A percentile compares a stretch with the other conserved stretches of the same genome.
Evolutionary conservation across 2,329 filamentous ascomycete species (phyloP).

Genomic region (Aspergillus alliaceus): DNA sequence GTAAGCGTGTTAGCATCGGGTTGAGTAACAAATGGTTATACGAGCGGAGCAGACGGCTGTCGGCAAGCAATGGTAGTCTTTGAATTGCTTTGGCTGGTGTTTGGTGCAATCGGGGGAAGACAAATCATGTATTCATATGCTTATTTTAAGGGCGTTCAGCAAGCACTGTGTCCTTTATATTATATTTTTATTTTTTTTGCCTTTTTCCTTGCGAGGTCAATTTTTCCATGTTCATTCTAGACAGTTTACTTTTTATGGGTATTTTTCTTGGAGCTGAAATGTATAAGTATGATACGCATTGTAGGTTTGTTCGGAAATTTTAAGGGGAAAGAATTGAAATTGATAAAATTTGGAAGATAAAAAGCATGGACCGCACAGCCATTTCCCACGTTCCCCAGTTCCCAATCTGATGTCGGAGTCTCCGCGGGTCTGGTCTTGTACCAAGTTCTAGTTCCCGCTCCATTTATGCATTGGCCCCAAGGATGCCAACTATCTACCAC

Average conservation of each 20-base stretch:
- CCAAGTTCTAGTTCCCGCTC: conserved; percentile 16
- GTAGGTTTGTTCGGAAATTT: not conserved
- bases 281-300: not conserved
- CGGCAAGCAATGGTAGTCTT: conserved; percentile 38
- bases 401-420: conserved; percentile 10
- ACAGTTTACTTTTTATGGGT: not conserved
- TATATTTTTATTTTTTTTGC: not conserved
- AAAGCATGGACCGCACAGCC: not conserved
- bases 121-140: conserved; percentile 14
- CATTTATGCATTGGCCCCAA: conserved; percentile 14
- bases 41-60: conserved; percentile 63
- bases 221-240: not conserved
- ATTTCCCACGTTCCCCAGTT: conserved; percentile 1
- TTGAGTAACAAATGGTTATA: conserved; percentile 96
- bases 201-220: no score
- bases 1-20: conserved; percentile 71
- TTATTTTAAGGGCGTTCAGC: not conserved
- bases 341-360: no score
- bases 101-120: conserved; percentile 8
- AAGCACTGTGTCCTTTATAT: not conserved
- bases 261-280: not conserved
- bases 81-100: conserved; percentile 18
- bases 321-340: not conserved
- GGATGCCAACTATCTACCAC: conserved; percentile 21
- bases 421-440: conserved; percentile 4